Percentiles rank a stretch among this genome's conserved stretches.
phyloP scores from a whole-genome alignment of 352 stramenopile species.

The Pythium guiyangense region DNA sequence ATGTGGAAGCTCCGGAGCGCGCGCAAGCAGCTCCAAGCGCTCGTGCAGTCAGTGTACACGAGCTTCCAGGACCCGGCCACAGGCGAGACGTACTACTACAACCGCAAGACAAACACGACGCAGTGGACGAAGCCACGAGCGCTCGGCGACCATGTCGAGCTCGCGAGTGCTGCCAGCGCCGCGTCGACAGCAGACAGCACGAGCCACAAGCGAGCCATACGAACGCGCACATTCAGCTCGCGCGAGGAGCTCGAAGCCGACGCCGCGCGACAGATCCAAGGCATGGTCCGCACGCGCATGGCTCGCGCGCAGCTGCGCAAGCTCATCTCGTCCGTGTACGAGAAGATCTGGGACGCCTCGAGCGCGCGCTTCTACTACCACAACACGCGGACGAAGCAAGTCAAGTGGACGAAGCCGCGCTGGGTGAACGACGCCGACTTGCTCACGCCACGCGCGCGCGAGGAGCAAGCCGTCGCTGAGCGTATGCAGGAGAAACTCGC shows the following conservation, averaged over 20 bases:
- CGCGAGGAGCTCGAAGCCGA: slow-evolving; percentile 22
- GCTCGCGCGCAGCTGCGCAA: slow-evolving; percentile 46
- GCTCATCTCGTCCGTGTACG: slow-evolving; percentile 65
- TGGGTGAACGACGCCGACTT: slow-evolving; percentile 68
- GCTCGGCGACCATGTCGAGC: slow-evolving; percentile 26
- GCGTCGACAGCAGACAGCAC: too few species aligned
- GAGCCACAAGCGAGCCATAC: not conserved
- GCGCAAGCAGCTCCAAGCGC: too few species aligned
- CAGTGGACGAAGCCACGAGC: slow-evolving; percentile 62
- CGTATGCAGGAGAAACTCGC: not conserved
- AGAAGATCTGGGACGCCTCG: too few species aligned
- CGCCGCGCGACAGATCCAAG: slow-evolving; percentile 42
- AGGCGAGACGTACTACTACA: slow-evolving; percentile 77
- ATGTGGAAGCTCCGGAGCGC: too few species aligned
- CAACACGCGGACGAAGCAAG: too few species aligned
- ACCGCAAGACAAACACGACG: slow-evolving; percentile 57
- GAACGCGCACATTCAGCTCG: slow-evolving; percentile 10
- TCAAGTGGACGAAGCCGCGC: slow-evolving; percentile 63
- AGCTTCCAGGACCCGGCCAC: slow-evolving; percentile 54
- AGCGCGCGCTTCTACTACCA: too few species aligned
- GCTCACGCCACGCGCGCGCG: slow-evolving; percentile 41
- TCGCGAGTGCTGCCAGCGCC: not conserved
- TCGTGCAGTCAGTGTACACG: slow-evolving; percentile 49
- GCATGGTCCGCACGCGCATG: slow-evolving; percentile 45
- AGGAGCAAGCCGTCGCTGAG: slow-evolving; percentile 10